phyloP scores from a whole-genome alignment of 257 asterid species.

The Parsonsia alboflavescens region DNA sequence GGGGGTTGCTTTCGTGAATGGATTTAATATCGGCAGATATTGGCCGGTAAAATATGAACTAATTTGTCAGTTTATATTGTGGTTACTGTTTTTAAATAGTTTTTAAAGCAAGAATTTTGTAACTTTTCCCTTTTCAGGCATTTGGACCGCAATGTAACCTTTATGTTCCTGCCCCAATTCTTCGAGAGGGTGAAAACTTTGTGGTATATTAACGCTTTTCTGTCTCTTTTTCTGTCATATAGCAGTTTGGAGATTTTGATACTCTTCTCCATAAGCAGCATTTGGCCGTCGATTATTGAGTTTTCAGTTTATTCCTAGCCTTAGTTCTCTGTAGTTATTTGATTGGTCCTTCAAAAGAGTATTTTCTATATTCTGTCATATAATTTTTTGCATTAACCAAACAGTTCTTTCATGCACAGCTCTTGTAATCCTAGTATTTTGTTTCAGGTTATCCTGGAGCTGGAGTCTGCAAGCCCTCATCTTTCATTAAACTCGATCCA shows the following conservation, averaged over 20 bases:
- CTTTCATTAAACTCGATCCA: conserved; percentile 50
- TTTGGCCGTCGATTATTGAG: not conserved
- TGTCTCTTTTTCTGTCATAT: not conserved
- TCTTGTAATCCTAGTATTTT: not conserved
- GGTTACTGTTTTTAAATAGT: not conserved
- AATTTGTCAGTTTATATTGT: not conserved
- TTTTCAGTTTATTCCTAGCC: not conserved
- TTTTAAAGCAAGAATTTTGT: conserved; percentile 13
- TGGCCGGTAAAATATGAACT: conserved; percentile 66
- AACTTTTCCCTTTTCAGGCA: conserved; percentile 45
- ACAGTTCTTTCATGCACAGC: not conserved
- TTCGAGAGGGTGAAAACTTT: conserved; percentile 56
- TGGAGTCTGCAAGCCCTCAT: conserved; percentile 53
- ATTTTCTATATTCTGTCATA: not conserved
- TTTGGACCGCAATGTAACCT: conserved; percentile 92
- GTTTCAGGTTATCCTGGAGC: conserved; percentile 70
- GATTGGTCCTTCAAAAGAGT: not conserved
- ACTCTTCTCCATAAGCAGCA: not conserved
- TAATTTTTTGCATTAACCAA: not conserved
- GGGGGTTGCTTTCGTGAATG: conserved; percentile 78
- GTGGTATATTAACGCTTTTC: conserved; percentile 42
- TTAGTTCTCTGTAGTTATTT: not conserved
- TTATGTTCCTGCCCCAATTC: conserved; percentile 85
- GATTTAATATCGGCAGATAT: conserved; percentile 66
- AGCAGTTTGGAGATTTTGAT: not conserved